Percentiles rank a stretch among this genome's conserved stretches.
These are phyloP conservation scores for Setaria viridis DNA, from an alignment of 202 grass and related monocot genomes.

Conservation along the genomic window DNA sequence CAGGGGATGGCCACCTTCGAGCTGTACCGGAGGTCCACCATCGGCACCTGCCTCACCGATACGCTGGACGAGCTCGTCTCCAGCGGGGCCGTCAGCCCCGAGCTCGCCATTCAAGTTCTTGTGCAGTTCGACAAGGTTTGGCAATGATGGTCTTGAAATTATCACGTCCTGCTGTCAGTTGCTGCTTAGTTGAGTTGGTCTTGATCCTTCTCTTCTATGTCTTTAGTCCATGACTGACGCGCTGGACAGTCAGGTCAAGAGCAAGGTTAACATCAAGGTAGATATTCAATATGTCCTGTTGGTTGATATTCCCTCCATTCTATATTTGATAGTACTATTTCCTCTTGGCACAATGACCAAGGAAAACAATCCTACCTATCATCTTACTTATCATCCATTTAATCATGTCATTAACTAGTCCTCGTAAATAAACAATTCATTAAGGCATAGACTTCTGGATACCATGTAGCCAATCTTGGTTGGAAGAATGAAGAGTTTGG, in stretches of 20 bases:
- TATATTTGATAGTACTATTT: too few species aligned
- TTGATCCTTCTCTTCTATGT: slow-evolving; percentile 31
- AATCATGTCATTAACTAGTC: too few species aligned
- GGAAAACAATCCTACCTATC: too few species aligned
- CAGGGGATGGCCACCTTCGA: slow-evolving; percentile 82
- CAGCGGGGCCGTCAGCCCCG: slow-evolving; percentile 63
- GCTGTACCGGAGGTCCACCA: slow-evolving; percentile 76
- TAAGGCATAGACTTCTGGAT: too few species aligned
- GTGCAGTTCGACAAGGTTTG: slow-evolving; percentile 88
- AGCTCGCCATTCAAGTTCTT: slow-evolving; percentile 85
- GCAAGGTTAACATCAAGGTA: slow-evolving; percentile 88
- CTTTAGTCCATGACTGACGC: slow-evolving; percentile 80
- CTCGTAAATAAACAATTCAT: too few species aligned
- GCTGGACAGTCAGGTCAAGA: slow-evolving; percentile 82
- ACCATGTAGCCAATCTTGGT: too few species aligned
- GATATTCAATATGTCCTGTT: not conserved
- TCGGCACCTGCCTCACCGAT: slow-evolving; percentile 75
- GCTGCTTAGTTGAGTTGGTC: slow-evolving; percentile 30
- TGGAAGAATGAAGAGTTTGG: too few species aligned
- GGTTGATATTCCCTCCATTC: not conserved
- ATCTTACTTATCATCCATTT: too few species aligned
- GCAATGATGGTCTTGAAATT: not conserved
- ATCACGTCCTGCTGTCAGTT: not conserved
- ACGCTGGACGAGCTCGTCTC: slow-evolving; percentile 81
- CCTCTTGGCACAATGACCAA: too few species aligned